Percentiles rank a stretch among this genome's conserved stretches.
Conservation (phyloP, 768 basidiomycete species). For the Kwoniella bestiolae region DNA sequence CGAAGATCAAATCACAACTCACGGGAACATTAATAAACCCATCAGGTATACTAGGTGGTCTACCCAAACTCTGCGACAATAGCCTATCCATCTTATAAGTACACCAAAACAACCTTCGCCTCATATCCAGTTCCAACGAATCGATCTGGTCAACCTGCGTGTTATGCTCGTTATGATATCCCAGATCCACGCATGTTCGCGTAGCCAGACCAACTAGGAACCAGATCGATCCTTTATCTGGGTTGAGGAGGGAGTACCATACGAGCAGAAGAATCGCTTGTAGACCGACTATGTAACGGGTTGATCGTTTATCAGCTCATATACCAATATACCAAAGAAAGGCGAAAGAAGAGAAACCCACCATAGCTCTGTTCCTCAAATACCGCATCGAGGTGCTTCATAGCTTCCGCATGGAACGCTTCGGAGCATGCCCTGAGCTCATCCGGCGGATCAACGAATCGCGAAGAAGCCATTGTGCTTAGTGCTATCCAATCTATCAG, state of each 20-base stretch:
- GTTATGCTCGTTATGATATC: conserved; percentile 57
- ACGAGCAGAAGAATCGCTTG: conserved; percentile 57
- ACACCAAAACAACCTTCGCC: conserved; percentile 54
- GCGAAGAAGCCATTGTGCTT: conserved; percentile 57
- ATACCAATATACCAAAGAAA: too few species aligned
- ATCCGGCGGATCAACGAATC: conserved; percentile 57
- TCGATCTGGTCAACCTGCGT: conserved; percentile 42
- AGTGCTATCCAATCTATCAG: conserved; percentile 40
- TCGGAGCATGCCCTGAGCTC: conserved; percentile 58
- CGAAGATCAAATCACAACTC: too few species aligned
- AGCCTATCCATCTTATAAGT: conserved; percentile 58
- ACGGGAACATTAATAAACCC: conserved; percentile 58
- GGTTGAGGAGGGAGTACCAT: conserved; percentile 59
- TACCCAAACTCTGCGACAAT: conserved; percentile 52
- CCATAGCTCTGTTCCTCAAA: conserved; percentile 56
- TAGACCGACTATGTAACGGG: conserved; percentile 44
- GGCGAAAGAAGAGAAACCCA: conserved; percentile 27
- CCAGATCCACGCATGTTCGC: conserved; percentile 56
- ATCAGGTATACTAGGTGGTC: conserved; percentile 57
- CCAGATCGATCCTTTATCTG: conserved; percentile 58
- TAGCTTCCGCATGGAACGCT: conserved; percentile 58
- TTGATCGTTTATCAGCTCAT: not conserved
- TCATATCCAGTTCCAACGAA: conserved; percentile 54
- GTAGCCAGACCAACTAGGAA: conserved; percentile 57
- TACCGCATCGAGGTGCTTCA: conserved; percentile 57